Base-by-base conservation (phyloP, 75 land plant genomes). In the Pinus albicaulis region DNA sequence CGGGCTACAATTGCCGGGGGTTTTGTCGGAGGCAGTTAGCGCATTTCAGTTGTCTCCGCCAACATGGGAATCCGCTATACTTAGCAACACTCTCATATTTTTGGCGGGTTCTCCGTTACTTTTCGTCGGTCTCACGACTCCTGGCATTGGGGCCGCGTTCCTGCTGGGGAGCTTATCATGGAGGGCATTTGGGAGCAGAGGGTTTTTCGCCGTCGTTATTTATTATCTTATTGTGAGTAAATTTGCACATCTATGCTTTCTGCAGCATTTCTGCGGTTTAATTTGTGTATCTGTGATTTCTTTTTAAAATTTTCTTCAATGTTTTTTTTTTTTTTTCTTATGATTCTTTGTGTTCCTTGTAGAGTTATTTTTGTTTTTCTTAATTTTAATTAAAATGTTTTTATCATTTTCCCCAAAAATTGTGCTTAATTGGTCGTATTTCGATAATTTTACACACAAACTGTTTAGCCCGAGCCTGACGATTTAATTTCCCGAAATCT, bases 161-260 rank as follows among this genome's bases (percentile, higher is more conserved):
- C 58, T 91, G 64, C 79, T 96, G 5, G 99, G 99, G 5, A 82
- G 81, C 11, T 81, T 96, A 73, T 88, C 87, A 4, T 96, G 94
- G 92, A 76, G 97, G 24, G 94, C 94, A 4, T 96, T 91, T 78
- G 94, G 97, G 12, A 48, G 85, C 1, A 76, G 88, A n/a, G 97
- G 94, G 60, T 89, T 92, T 44, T 80, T 93, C n/a, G 80, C 89
- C 22, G 94, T 92, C 20, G 92, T 90, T 13, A 55, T 88, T 26
- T 96, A 91, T 72, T 96, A 91, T 68, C 84, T 91, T 25, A 74
- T 93, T 56, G 99, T 93, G 55, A 87, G 92, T 76, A 3, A 22
- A n/a, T 11, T n/a, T 72, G 2, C 63, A 14, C 26, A 26, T 24
- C 56, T 60, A 20, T 58, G 24, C 55, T 38, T 16, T 71, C 5